These are phyloP conservation scores for Penicillium crystallinum DNA, from an alignment of 495 filamentous ascomycete genomes.

Conservation along the genomic window DNA sequence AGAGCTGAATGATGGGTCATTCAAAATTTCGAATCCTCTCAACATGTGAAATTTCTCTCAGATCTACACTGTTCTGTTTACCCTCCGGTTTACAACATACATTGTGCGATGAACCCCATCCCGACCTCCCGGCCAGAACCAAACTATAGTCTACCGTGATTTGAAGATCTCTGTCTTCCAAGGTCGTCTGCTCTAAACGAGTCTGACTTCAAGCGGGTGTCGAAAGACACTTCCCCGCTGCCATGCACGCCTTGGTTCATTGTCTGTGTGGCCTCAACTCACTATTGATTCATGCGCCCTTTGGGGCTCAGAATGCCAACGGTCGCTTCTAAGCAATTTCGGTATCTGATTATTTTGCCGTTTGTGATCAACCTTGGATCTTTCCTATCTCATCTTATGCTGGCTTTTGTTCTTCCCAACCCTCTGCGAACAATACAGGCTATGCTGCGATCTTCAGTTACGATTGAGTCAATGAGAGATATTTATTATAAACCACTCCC, in stretches of 20 bases:
- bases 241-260: neutral
- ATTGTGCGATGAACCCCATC: neutral
- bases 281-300: neutral
- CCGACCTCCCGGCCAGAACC: neutral
- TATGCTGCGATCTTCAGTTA: too few species aligned
- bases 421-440: too few species aligned
- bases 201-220: neutral
- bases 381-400: too few species aligned
- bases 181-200: neutral
- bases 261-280: neutral
- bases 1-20: slow-evolving; percentile 15
- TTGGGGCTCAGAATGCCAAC: too few species aligned
- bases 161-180: neutral
- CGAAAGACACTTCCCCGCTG: neutral
- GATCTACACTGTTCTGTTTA: neutral
- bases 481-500: too few species aligned
- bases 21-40: neutral
- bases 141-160: neutral
- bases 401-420: too few species aligned
- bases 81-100: neutral
- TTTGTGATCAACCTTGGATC: too few species aligned
- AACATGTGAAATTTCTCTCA: neutral
- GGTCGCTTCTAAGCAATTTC: neutral
- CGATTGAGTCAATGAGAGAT: too few species aligned
- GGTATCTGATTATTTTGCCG: neutral